A percentile compares a stretch with the other conserved stretches of the same genome.
Evolutionary conservation across 1,284 basidiomycete species (phyloP).

Genomic region (Ceratobasidium theobromae): DNA sequence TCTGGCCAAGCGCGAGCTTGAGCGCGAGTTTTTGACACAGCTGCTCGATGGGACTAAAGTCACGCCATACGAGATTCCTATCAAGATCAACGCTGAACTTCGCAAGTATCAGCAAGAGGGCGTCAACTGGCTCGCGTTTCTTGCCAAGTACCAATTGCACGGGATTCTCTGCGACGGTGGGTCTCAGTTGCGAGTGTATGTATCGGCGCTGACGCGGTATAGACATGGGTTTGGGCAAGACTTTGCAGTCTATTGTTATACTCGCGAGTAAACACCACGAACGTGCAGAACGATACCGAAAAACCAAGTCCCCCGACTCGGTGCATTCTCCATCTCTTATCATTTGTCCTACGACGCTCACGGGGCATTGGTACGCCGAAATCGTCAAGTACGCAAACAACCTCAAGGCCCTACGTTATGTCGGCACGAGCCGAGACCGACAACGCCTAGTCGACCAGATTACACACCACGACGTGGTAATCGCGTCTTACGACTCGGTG

Average conservation of each 20-base stretch:
- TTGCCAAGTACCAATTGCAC: conserved; percentile 96
- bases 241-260: conserved; percentile 97
- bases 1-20: conserved; percentile 82
- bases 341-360: conserved; percentile 94
- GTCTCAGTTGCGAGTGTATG: conserved; percentile 39
- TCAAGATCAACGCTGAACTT: conserved; percentile 89
- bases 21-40: conserved; percentile 91
- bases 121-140: conserved; percentile 98
- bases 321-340: conserved; percentile 93
- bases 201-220: no score
- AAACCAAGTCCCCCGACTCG: conserved; percentile 72
- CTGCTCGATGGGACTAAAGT: conserved; percentile 94
- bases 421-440: conserved; percentile 88
- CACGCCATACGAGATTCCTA: conserved; percentile 85
- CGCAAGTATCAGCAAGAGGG: conserved; percentile 98
- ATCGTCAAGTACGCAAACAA: conserved; percentile 90
- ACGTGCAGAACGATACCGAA: conserved; percentile 67
- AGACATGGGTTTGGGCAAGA: conserved; percentile 99
- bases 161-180: conserved; percentile 96
- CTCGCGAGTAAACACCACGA: conserved; percentile 93
- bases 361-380: conserved; percentile 99
- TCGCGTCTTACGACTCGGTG: conserved; percentile 97
- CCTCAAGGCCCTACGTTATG: conserved; percentile 85
- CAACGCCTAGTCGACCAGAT: conserved; percentile 66
- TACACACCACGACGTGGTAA: conserved; percentile 79